These are phyloP conservation scores for Russula sp. DNA, from an alignment of 768 basidiomycete genomes.

Conservation along the genomic window DNA sequence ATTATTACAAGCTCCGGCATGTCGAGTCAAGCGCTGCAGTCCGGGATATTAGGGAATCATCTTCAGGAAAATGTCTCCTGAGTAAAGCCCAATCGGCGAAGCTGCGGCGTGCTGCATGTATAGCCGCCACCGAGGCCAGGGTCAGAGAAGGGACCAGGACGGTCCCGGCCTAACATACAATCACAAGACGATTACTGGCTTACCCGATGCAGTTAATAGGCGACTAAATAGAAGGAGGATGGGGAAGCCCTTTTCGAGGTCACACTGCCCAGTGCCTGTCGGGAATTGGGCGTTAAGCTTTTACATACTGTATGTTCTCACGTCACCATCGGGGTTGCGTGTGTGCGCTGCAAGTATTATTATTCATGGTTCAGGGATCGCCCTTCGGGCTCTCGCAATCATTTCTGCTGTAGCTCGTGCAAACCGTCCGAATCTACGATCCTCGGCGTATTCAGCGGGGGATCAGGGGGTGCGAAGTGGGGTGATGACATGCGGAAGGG, in stretches of 20 bases:
- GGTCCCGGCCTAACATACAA: constrained; percentile 9
- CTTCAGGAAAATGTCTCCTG: constrained; percentile 13
- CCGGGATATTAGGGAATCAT: constrained; percentile 20
- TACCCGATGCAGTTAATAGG: constrained; percentile 17
- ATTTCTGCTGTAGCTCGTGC: not conserved
- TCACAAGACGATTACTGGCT: constrained; percentile 18
- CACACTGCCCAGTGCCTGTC: constrained; percentile 16
- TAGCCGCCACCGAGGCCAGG: constrained; percentile 13
- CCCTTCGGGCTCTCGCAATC: not conserved
- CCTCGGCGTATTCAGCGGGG: constrained; percentile 5
- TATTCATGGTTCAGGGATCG: not conserved
- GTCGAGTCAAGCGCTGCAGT: constrained; percentile 15
- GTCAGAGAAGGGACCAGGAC: constrained; percentile 3
- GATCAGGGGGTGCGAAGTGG: constrained; percentile 3
- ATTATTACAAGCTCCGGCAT: constrained; percentile 20
- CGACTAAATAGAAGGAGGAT: constrained; percentile 19
- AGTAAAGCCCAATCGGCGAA: constrained; percentile 14
- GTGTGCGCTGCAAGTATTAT: not conserved
- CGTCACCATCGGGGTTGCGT: constrained; percentile 14
- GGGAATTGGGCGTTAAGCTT: constrained; percentile 19
- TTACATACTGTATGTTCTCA: constrained; percentile 16
- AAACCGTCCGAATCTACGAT: not conserved
- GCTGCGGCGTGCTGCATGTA: constrained; percentile 10
- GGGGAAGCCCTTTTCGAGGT: constrained; percentile 13
- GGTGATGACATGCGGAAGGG: not conserved